These are phyloP conservation scores for Elymus sibiricus DNA, from an alignment of 176 grass and related monocot genomes.

Conservation along the genomic window DNA sequence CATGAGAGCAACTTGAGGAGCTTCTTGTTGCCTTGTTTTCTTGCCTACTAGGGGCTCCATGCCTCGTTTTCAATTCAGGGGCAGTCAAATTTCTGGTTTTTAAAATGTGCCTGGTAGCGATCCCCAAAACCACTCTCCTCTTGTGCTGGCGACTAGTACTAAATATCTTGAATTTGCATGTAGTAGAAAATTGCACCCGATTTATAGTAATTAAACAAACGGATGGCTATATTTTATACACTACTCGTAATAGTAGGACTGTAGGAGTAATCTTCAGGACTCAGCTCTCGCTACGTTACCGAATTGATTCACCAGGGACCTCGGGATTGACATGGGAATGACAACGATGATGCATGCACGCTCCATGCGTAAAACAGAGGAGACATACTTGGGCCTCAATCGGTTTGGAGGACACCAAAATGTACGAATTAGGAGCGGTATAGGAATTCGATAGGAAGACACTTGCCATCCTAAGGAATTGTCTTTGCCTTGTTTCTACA, in stretches of 20 bases:
- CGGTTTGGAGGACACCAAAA: too few relatives aligned
- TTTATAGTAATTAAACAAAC: background rate
- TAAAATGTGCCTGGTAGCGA: constrained; percentile 18
- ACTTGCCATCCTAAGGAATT: too few relatives aligned
- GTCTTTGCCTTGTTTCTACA: too few relatives aligned
- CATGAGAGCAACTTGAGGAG: constrained; percentile 46
- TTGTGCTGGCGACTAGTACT: background rate
- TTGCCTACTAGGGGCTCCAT: constrained; percentile 31
- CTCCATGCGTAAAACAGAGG: background rate
- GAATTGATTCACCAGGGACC: background rate
- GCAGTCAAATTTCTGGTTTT: constrained; percentile 9
- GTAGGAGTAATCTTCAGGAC: background rate
- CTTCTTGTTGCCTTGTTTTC: constrained; percentile 70
- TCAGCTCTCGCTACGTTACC: background rate
- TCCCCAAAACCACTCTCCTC: constrained; percentile 37
- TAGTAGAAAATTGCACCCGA: background rate
- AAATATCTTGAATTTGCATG: background rate
- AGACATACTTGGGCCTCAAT: background rate
- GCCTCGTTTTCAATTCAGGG: constrained; percentile 36
- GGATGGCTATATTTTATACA: too few relatives aligned
- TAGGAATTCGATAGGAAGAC: too few relatives aligned
- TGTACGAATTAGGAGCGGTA: too few relatives aligned
- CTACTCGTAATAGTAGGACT: too few relatives aligned
- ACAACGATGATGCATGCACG: constrained; percentile 9
- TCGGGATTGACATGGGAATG: constrained; percentile 4